Conservation (phyloP, 2,329 filamentous ascomycete genomes). For the Colletotrichum sp. region DNA sequence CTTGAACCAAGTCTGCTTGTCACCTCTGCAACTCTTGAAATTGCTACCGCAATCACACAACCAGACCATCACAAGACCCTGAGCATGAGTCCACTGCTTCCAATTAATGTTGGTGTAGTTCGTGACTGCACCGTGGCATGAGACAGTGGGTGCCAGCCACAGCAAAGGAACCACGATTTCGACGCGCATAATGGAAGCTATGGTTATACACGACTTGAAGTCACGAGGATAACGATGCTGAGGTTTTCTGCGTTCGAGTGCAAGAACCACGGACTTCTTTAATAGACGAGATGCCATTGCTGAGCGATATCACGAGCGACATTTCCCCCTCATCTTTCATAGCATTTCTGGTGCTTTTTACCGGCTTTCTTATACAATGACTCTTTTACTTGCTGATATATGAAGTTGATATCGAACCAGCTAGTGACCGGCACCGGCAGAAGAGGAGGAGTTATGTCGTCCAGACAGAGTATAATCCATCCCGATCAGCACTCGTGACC, state of each 20-base stretch:
- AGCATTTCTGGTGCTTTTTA: neutral
- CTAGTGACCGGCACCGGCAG: neutral
- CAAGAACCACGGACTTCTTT: neutral
- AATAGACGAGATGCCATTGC: neutral
- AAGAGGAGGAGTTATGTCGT: neutral
- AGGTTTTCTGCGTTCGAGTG: neutral
- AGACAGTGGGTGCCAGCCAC: slow-evolving; percentile 6
- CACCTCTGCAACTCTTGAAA: slow-evolving; percentile 56
- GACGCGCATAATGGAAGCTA: neutral
- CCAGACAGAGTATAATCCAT: neutral
- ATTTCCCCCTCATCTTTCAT: neutral
- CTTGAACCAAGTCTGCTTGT: slow-evolving; percentile 62
- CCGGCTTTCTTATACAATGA: neutral
- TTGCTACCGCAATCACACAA: slow-evolving; percentile 51
- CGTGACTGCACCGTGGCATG: slow-evolving; percentile 45
- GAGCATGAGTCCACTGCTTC: slow-evolving; percentile 63
- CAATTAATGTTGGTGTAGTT: slow-evolving; percentile 56
- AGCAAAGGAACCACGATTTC: neutral
- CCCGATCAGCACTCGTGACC: neutral
- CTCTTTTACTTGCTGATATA: neutral
- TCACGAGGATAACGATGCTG: neutral
- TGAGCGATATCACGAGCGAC: neutral
- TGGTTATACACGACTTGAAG: neutral
- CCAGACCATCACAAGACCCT: slow-evolving; percentile 65
- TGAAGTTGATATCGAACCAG: neutral